phyloP scores from a whole-genome alignment of 2,329 filamentous ascomycete species.

The Venturia effusa region DNA sequence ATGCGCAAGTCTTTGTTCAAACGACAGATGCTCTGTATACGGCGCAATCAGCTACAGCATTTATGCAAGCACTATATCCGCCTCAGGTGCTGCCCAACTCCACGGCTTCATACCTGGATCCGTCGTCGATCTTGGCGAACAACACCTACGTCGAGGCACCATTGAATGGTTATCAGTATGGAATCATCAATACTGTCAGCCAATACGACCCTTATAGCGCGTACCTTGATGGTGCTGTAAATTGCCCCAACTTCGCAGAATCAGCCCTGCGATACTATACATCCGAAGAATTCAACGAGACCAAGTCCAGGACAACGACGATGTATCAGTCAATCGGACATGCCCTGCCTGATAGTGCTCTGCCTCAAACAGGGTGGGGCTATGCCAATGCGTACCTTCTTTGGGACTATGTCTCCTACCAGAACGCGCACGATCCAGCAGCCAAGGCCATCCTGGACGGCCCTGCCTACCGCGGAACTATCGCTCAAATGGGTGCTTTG shows the following conservation, averaged over 20 bases:
- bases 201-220: constrained; percentile 39
- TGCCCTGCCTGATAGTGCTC: constrained; percentile 31
- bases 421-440: constrained; percentile 39
- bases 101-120: constrained; percentile 19
- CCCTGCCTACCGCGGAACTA: constrained; percentile 15
- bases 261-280: constrained; percentile 30
- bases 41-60: constrained; percentile 45
- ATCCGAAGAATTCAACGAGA: constrained; percentile 27
- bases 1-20: constrained; percentile 36
- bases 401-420: constrained; percentile 46
- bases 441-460: constrained; percentile 25
- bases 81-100: constrained; percentile 28
- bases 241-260: constrained; percentile 30
- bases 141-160: constrained; percentile 36
- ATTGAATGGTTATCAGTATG: constrained; percentile 47
- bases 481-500: constrained; percentile 17
- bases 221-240: constrained; percentile 36
- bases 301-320: constrained; percentile 14
- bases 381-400: constrained; percentile 44
- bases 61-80: constrained; percentile 52
- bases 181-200: constrained; percentile 35
- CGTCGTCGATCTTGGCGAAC: constrained; percentile 37
- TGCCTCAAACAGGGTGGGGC: constrained; percentile 26
- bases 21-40: constrained; percentile 38
- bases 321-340: constrained; percentile 37